A percentile compares a stretch with the other conserved stretches of the same genome.
Evolutionary conservation across 2,329 filamentous ascomycete species (phyloP).

Genomic region (Cladosporium cucumerinum): DNA sequence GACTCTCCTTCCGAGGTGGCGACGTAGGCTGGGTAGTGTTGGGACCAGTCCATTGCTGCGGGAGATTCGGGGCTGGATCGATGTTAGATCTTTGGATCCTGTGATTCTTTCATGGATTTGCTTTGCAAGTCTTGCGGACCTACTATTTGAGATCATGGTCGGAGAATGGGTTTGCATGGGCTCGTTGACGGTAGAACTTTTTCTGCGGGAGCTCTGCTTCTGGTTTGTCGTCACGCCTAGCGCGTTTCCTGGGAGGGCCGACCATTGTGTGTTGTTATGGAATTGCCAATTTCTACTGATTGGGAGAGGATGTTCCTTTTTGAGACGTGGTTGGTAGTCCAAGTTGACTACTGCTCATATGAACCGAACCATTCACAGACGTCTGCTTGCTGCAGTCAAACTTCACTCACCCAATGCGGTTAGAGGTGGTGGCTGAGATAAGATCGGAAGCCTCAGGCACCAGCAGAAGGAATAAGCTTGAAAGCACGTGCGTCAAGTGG

Average conservation of each 20-base stretch:
- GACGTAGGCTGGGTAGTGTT: slow-evolving; percentile 71
- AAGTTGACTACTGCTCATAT: background rate
- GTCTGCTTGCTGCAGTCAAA: background rate
- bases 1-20: slow-evolving; percentile 27
- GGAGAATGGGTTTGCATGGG: slow-evolving; percentile 96
- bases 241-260: slow-evolving; percentile 38
- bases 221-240: slow-evolving; percentile 47
- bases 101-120: too few species aligned
- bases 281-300: background rate
- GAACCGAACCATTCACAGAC: slow-evolving; percentile 1
- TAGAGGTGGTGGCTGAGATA: background rate
- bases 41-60: slow-evolving; percentile 84
- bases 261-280: slow-evolving; percentile 27
- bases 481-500: background rate
- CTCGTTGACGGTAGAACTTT: slow-evolving; percentile 92
- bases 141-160: slow-evolving; percentile 90
- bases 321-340: background rate
- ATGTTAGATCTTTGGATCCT: background rate
- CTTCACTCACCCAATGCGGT: slow-evolving; percentile 6
- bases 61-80: slow-evolving; percentile 69
- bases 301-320: background rate
- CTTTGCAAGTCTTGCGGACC: slow-evolving; percentile 31
- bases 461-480: background rate
- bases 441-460: slow-evolving; percentile 1
- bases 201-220: slow-evolving; percentile 73